Percentiles rank a stretch among this genome's conserved stretches.
phyloP scores from a whole-genome alignment of 2,329 filamentous ascomycete genomes.

The Nothopassalora personata region DNA sequence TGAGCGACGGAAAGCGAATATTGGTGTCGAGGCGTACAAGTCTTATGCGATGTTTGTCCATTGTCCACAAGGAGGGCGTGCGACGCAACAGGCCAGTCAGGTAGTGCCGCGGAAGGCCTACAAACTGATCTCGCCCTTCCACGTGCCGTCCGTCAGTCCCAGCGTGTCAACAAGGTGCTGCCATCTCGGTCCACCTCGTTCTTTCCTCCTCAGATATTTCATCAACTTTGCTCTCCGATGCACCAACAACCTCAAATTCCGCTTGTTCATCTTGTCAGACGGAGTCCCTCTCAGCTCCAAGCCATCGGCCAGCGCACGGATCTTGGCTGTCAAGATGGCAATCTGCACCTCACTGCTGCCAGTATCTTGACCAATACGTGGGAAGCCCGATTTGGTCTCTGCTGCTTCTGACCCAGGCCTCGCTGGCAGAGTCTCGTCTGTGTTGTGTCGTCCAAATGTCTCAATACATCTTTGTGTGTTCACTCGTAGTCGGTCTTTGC shows the following conservation, averaged over 20 bases:
- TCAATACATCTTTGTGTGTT: slow-evolving; percentile 82
- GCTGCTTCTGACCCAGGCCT: slow-evolving; percentile 40
- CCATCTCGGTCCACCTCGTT: slow-evolving; percentile 87
- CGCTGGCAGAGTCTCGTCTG: slow-evolving; percentile 63
- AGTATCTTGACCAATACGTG: slow-evolving; percentile 82
- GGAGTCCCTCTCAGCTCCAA: slow-evolving; percentile 66
- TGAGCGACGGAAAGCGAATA: too few species aligned
- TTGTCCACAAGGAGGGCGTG: too few species aligned
- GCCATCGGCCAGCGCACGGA: slow-evolving; percentile 69
- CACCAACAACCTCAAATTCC: slow-evolving; percentile 77
- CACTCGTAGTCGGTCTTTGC: slow-evolving; percentile 70
- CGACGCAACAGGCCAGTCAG: too few species aligned
- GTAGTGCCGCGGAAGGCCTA: slow-evolving; percentile 29
- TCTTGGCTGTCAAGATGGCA: slow-evolving; percentile 90
- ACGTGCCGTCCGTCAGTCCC: slow-evolving; percentile 80
- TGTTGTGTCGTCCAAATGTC: slow-evolving; percentile 85
- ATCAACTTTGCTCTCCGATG: slow-evolving; percentile 86
- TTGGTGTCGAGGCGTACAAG: too few species aligned
- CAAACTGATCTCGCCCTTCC: slow-evolving; percentile 81
- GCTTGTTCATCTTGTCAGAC: slow-evolving; percentile 84
- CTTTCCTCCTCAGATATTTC: slow-evolving; percentile 79
- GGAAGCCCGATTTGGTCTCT: slow-evolving; percentile 28
- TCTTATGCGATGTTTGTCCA: too few species aligned
- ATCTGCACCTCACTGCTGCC: slow-evolving; percentile 97
- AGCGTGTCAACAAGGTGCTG: slow-evolving; percentile 76